A percentile compares a stretch with the other conserved stretches of the same genome.
Conservation (phyloP, 495 filamentous ascomycete genomes). For the Lasiosphaeriaceae sp. region DNA sequence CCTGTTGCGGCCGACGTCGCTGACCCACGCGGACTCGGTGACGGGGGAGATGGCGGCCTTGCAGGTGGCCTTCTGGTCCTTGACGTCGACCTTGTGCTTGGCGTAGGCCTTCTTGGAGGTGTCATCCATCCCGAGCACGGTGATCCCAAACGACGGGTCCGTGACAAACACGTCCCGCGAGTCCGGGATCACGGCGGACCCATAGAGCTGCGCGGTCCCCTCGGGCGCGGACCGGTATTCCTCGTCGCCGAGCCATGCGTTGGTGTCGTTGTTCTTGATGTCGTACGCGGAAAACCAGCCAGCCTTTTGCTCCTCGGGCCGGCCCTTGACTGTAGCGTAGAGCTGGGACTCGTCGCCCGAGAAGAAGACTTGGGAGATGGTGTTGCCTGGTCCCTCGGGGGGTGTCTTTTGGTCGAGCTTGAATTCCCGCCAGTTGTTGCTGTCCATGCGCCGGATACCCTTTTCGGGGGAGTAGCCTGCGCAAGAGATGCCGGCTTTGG, state of each 20-base stretch:
- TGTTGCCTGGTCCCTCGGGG: slow-evolving; percentile 50
- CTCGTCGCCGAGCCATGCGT: slow-evolving; percentile 16
- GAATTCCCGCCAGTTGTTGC: slow-evolving; percentile 43
- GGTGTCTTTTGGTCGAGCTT: slow-evolving; percentile 49
- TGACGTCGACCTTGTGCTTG: slow-evolving; percentile 29
- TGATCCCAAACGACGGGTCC: slow-evolving; percentile 53
- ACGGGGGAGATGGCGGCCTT: slow-evolving; percentile 44
- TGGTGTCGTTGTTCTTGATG: slow-evolving; percentile 20
- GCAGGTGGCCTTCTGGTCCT: slow-evolving; percentile 52
- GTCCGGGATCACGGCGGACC: slow-evolving; percentile 40
- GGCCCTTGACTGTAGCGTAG: slow-evolving; percentile 54
- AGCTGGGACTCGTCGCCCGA: slow-evolving; percentile 47
- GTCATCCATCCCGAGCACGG: slow-evolving; percentile 27
- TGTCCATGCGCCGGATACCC: slow-evolving; percentile 30
- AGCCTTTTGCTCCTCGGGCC: slow-evolving; percentile 47
- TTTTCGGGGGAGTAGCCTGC: slow-evolving; percentile 31
- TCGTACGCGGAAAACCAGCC: slow-evolving; percentile 47
- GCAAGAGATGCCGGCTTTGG: slow-evolving; percentile 52
- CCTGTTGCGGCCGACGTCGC: slow-evolving; percentile 47
- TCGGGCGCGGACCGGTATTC: slow-evolving; percentile 30
- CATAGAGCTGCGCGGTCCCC: slow-evolving; percentile 55
- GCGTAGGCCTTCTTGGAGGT: slow-evolving; percentile 15
- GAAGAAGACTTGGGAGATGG: slow-evolving; percentile 54
- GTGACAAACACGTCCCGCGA: slow-evolving; percentile 45
- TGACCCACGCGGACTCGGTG: slow-evolving; percentile 50